These are phyloP conservation scores for Colletotrichum horii DNA, from an alignment of 2,329 filamentous ascomycete species.

Conservation along the genomic window DNA sequence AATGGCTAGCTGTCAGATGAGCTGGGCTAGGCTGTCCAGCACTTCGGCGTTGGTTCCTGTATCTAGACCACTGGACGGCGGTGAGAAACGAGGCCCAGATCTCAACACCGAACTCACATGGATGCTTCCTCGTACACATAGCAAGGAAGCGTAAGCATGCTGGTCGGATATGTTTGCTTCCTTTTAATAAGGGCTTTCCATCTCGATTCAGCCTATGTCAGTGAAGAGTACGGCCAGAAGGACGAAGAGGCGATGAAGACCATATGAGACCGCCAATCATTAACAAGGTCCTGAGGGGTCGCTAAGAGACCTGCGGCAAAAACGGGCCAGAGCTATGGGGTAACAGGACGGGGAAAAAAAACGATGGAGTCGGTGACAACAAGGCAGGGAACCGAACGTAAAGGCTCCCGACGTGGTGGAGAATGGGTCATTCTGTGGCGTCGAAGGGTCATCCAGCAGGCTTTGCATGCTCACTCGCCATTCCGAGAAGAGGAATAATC, in stretches of 20 bases:
- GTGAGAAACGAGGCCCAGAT: not conserved
- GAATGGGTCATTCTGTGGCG: constrained; percentile 3
- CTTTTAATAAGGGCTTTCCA: too few species aligned
- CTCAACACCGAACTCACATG: not conserved
- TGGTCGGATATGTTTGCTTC: not conserved
- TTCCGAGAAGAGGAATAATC: constrained; percentile 13
- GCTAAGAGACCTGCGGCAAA: not conserved
- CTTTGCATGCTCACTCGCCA: constrained; percentile 3
- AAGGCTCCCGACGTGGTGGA: not conserved
- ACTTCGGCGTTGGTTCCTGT: not conserved
- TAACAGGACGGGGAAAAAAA: not conserved
- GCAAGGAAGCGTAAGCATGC: not conserved
- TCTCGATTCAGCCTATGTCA: too few species aligned
- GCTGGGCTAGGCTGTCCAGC: not conserved
- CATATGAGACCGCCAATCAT: not conserved
- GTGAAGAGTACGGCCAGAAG: not conserved
- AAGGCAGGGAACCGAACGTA: not conserved
- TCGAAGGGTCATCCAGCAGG: not conserved
- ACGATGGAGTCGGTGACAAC: not conserved
- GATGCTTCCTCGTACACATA: not conserved
- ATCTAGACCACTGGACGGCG: not conserved
- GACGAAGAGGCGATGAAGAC: not conserved
- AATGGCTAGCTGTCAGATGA: not conserved
- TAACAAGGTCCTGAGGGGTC: not conserved
- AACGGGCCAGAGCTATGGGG: not conserved